Conservation (phyloP, 2,329 filamentous ascomycete species). For the Ceratocystis huliohia region DNA sequence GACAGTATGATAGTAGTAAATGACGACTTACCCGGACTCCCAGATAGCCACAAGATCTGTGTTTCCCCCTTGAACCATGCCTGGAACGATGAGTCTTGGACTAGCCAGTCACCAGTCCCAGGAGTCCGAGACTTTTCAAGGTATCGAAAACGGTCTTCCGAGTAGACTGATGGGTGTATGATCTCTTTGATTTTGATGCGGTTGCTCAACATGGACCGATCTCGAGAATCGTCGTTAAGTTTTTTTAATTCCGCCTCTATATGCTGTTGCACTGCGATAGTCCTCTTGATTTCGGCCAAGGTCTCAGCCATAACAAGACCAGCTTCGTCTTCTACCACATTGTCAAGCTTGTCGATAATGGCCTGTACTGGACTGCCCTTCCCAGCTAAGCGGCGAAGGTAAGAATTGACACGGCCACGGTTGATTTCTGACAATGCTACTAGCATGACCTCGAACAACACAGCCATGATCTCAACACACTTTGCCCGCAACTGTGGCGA, state of each 20-base stretch:
- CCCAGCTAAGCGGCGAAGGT: slow-evolving; percentile 32
- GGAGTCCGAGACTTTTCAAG: slow-evolving; percentile 32
- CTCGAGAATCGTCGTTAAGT: slow-evolving; percentile 29
- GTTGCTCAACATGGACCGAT: slow-evolving; percentile 27
- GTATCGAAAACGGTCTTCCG: slow-evolving; percentile 32
- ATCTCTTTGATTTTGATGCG: slow-evolving; percentile 32
- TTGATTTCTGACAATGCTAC: slow-evolving; percentile 33
- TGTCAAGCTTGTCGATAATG: slow-evolving; percentile 31
- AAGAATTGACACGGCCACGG: slow-evolving; percentile 32
- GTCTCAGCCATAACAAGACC: slow-evolving; percentile 35
- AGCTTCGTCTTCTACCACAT: slow-evolving; percentile 33
- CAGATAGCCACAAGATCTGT: slow-evolving; percentile 34
- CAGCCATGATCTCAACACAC: slow-evolving; percentile 32
- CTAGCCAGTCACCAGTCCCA: slow-evolving; percentile 37
- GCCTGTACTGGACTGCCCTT: slow-evolving; percentile 31
- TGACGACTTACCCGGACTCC: slow-evolving; percentile 30
- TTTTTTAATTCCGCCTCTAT: slow-evolving; percentile 29
- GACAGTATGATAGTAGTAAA: background rate
- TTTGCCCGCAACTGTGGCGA: slow-evolving; percentile 31
- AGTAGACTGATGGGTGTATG: slow-evolving; percentile 32
- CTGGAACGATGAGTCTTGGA: slow-evolving; percentile 30
- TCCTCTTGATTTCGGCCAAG: slow-evolving; percentile 30
- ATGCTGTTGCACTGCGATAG: slow-evolving; percentile 28
- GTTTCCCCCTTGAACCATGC: slow-evolving; percentile 31
- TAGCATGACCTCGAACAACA: slow-evolving; percentile 35